A percentile compares a stretch with the other conserved stretches of the same genome.
phyloP scores from a whole-genome alignment of 1,139 yeast genomes.

The Yamadazyma buinensis region DNA sequence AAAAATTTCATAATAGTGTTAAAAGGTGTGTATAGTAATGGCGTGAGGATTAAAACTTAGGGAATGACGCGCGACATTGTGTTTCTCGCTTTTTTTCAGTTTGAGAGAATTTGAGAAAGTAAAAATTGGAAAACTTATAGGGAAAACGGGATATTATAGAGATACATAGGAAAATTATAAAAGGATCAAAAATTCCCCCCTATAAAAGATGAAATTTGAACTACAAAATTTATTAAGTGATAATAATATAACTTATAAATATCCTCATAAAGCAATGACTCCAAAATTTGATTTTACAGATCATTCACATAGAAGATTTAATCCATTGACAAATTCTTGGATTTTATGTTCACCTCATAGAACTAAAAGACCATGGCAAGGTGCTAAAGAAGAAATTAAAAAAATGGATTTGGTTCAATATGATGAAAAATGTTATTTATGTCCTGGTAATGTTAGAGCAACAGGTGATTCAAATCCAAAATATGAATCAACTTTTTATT shows the following conservation, averaged over 20 bases:
- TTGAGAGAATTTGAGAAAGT: too few species aligned
- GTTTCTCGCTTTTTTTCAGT: too few species aligned
- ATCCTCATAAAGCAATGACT: constrained; percentile 18
- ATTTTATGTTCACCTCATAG: constrained; percentile 75
- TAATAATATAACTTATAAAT: constrained; percentile 4
- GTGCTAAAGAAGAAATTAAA: constrained; percentile 57
- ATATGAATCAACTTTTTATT: constrained; percentile 55
- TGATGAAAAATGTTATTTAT: constrained; percentile 67
- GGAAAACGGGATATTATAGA: too few species aligned
- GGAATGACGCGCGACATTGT: too few species aligned
- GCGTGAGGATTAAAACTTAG: too few species aligned
- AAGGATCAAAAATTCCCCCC: too few species aligned
- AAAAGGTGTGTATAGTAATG: too few species aligned
- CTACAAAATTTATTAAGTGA: constrained; percentile 12
- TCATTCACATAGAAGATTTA: constrained; percentile 65
- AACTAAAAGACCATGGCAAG: constrained; percentile 80
- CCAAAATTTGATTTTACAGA: constrained; percentile 45
- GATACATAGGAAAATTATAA: too few species aligned
- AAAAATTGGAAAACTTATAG: too few species aligned
- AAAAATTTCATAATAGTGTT: too few species aligned
- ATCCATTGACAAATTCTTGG: constrained; percentile 62
- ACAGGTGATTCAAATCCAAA: constrained; percentile 62
- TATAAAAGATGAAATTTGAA: constrained; percentile 16
- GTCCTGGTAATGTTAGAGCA: constrained; percentile 71
- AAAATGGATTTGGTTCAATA: constrained; percentile 47